Percentiles rank a stretch among this genome's conserved stretches.
Evolutionary conservation across 345 rosid species (phyloP).

Genomic region (Acer yangbiense): DNA sequence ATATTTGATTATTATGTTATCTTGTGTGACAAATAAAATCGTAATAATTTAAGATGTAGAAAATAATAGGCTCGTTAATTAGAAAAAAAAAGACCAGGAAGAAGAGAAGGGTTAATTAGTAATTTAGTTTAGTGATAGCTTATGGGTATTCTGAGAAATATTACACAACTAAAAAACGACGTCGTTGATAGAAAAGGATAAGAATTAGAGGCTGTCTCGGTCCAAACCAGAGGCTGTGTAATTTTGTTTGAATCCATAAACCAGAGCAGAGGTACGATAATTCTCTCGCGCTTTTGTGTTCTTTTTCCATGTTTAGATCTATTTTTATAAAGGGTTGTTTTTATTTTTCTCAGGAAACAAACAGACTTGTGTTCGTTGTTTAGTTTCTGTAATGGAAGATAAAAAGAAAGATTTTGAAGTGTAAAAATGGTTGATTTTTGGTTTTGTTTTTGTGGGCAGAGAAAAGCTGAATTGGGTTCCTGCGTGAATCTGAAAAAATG

Average conservation of each 20-base stretch:
- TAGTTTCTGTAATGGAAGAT: background rate
- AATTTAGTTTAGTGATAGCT: no score
- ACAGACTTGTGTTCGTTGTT: background rate
- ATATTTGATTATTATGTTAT: no score
- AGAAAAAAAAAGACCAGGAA: no score
- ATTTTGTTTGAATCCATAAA: background rate
- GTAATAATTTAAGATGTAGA: no score
- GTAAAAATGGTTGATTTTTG: constrained; percentile 5
- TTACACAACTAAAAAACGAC: background rate
- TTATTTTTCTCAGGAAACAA: background rate
- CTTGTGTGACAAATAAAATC: no score
- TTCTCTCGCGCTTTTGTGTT: background rate
- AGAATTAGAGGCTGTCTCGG: background rate
- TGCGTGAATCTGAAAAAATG: constrained; percentile 3
- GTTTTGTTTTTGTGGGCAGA: constrained; percentile 16
- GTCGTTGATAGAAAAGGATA: background rate
- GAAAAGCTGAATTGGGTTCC: background rate
- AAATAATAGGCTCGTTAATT: no score
- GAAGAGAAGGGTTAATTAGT: no score
- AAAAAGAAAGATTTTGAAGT: background rate
- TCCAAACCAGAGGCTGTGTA: no score
- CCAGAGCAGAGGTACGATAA: background rate
- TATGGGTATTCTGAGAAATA: no score
- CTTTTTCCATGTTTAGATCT: background rate
- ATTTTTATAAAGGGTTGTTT: background rate